These are phyloP conservation scores for Lumnitzera racemosa DNA, from an alignment of 345 rosid species.

Conservation along the genomic window DNA sequence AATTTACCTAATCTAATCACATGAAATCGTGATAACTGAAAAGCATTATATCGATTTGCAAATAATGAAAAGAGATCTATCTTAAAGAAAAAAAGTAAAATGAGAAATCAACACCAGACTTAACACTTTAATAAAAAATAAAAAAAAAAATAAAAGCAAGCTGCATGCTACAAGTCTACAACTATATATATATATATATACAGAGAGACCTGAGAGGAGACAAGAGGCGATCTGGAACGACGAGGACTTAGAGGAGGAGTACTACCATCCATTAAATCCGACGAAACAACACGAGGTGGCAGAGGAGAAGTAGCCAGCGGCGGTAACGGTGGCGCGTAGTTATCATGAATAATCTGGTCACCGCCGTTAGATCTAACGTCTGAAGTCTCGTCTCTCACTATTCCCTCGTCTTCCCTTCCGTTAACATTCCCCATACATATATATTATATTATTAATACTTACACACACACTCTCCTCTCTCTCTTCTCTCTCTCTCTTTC, in stretches of 20 bases:
- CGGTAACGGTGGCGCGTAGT: slow-evolving; percentile 7
- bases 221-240: slow-evolving; percentile 50
- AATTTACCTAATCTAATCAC: no score
- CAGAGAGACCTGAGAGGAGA: no score
- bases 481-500: no score
- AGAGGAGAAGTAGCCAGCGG: background rate
- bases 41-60: background rate
- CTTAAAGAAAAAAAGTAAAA: no score
- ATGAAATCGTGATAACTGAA: no score
- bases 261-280: slow-evolving; percentile 34
- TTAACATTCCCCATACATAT: slow-evolving; percentile 74
- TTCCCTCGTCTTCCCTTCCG: slow-evolving; percentile 41
- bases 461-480: no score
- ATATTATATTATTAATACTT: no score
- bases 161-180: no score
- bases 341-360: slow-evolving; percentile 11
- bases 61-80: background rate
- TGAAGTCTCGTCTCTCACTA: slow-evolving; percentile 9
- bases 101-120: no score
- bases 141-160: no score
- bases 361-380: slow-evolving; percentile 40
- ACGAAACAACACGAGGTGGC: slow-evolving; percentile 24
- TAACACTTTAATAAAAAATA: no score
- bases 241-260: slow-evolving; percentile 51
- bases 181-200: no score